These are phyloP conservation scores for Leptoxyphium fumago DNA, from an alignment of 2,329 filamentous ascomycete species.

Conservation along the genomic window DNA sequence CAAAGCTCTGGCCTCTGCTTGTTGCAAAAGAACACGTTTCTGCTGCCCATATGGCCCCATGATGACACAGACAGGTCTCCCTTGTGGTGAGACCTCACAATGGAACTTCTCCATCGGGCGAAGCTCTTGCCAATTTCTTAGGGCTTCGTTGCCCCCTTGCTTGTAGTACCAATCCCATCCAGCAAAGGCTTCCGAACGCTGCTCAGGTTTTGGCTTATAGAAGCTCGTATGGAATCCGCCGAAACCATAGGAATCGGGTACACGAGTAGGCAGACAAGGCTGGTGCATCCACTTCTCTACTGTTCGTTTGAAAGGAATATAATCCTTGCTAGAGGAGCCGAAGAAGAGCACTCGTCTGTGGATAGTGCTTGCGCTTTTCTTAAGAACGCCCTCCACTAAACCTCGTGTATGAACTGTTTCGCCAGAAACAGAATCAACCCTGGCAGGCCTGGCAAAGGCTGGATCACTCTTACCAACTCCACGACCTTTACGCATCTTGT, in stretches of 20 bases:
- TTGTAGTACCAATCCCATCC: constrained; percentile 41
- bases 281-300: constrained; percentile 38
- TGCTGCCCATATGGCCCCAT: constrained; percentile 35
- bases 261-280: constrained; percentile 35
- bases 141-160: constrained; percentile 24
- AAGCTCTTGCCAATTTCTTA: constrained; percentile 15
- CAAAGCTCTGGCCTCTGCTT: constrained; percentile 1
- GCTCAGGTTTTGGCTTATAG: constrained; percentile 26
- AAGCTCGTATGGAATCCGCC: constrained; percentile 29
- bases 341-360: constrained; percentile 35
- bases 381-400: constrained; percentile 11
- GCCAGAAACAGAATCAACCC: constrained; percentile 1
- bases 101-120: constrained; percentile 26
- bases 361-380: constrained; percentile 21
- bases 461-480: not conserved
- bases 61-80: constrained; percentile 24
- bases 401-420: constrained; percentile 11
- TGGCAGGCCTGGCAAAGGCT: not conserved
- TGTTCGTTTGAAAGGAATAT: constrained; percentile 32
- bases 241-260: constrained; percentile 16
- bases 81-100: constrained; percentile 5
- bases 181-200: constrained; percentile 25
- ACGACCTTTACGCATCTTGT: not conserved
- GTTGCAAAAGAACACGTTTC: constrained; percentile 8
- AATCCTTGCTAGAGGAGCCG: constrained; percentile 35